Percentiles rank a stretch among this genome's conserved stretches.
Evolutionary conservation across 768 basidiomycete species (phyloP).

Genomic region (Xerocomellus intermedius): DNA sequence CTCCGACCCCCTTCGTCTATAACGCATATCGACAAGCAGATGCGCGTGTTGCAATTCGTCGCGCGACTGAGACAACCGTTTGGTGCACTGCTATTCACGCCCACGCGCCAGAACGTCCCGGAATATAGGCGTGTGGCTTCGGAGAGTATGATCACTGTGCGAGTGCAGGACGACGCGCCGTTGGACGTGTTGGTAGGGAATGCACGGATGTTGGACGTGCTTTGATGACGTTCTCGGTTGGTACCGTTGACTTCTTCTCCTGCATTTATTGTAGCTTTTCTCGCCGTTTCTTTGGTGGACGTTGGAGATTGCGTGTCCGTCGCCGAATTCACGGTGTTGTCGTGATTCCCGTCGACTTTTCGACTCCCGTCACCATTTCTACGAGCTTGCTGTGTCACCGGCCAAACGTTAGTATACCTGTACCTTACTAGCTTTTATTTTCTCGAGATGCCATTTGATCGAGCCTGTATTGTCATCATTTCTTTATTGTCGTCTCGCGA

Average conservation of each 20-base stretch:
- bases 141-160: constrained; percentile 10
- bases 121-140: constrained; percentile 14
- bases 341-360: background rate
- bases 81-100: constrained; percentile 9
- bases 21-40: background rate
- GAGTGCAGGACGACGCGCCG: background rate
- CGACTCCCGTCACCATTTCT: too few species aligned
- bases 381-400: too few species aligned
- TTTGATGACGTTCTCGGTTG: background rate
- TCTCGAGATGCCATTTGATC: too few species aligned
- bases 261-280: too few species aligned
- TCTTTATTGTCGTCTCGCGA: too few species aligned
- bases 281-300: too few species aligned
- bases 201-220: constrained; percentile 5
- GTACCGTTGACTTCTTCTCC: too few species aligned
- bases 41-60: background rate
- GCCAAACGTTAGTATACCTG: too few species aligned
- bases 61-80: constrained; percentile 1
- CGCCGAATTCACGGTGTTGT: background rate
- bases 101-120: background rate
- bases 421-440: too few species aligned
- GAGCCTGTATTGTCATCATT: too few species aligned
- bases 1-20: background rate
- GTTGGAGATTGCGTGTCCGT: too few species aligned
- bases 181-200: background rate